Evolutionary conservation across 257 asterid genomes (phyloP), one percentile per base, ranked within the genome.

Genomic region (Lycium ferocissimum): DNA sequence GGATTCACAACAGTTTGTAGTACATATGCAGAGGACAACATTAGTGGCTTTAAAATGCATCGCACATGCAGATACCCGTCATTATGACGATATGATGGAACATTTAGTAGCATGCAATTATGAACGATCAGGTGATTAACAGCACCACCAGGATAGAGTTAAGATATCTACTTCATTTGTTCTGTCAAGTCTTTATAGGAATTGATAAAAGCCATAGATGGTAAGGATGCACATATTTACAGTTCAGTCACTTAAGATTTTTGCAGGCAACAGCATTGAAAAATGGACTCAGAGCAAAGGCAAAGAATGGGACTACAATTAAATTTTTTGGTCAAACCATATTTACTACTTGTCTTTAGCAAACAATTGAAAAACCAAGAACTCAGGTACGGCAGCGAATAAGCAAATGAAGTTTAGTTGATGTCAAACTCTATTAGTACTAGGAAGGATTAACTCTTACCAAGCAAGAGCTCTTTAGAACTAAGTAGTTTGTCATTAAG

Each of bases 21-120:
- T 53, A 14, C 63, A 13, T 37, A 54, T 22, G 63, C 82, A 76
- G 82, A 76, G 47, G 82, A 76, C 82, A 26, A 76, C 47, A 7
- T 51, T 5, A 76, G 63, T 76, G 47, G 47, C 65, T 7, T 51
- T 12, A 76, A 69, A 53, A 14, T 76, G 63, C 65, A 76, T 53
- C 51, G 63, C 0, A 12, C 62, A 51, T 12, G 45, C 45, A 76
- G 81, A 76, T 76, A 26, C 63, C 81, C 1, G 0, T 13, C 62
- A 49, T 53, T 76, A 14, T 22, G 22, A 49, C 7, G 15, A 76
- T 53, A 76, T 14, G 26, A 76, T 53, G 63, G 65, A 76, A 75
- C 43, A 54, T 4, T 75, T 26, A 3, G 81, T 26, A 45, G 15
- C 58, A 38, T n/a, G 26, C 7, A 53, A 51, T 15, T 26, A 51